Evolutionary conservation across 1,284 basidiomycete species (phyloP), one percentile per base, ranked within the genome.

Genomic region (Trametes polyzona): DNA sequence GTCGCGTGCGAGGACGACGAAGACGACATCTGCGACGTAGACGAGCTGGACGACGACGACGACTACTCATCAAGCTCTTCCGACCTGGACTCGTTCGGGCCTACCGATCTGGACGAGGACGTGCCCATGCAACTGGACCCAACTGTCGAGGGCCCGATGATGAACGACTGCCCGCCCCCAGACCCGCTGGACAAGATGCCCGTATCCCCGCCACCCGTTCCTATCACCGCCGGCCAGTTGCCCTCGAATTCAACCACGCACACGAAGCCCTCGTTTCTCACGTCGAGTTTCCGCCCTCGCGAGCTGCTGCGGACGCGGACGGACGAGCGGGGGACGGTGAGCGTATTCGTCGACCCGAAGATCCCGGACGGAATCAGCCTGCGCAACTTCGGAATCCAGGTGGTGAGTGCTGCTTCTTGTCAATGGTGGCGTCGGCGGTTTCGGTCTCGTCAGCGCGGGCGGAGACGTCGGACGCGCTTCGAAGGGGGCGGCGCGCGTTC

Each of bases 381-480:
- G 65, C 76, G 90, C 64, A 92, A 93, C 74, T 92, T 93, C 72
- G 90, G 90, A 42, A 90, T 91, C 62, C 91, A 92, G 70, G 82
- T 89, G 66, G 89, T 91, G 71, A 78, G 89, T 84, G 39, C 27
- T 24, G 37, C 17, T 52, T 32, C 60, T 65, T 55, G 30, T 50
- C 55, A n/a, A n/a, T n/a, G n/a, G 52, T 63, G 61, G 55, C 55
- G 63, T 41, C 56, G 53, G 62, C 27, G 51, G 51, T 55, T 30
- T 30, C 19, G 26, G 29, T 29, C 29, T 42, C 42, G 36, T 29
- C 47, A 24, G 52, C 27, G 37, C 14, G 37, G 42, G n/a, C 47
- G 55, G 46, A 47, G 29, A 19, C 42, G 32, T 39, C 17, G 43
- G 47, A 41, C 24, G 35, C 16, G 36, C n/a, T n/a, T n/a, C 52